phyloP scores from a whole-genome alignment of 352 stramenopile species.

The Pythium apleroticum region DNA sequence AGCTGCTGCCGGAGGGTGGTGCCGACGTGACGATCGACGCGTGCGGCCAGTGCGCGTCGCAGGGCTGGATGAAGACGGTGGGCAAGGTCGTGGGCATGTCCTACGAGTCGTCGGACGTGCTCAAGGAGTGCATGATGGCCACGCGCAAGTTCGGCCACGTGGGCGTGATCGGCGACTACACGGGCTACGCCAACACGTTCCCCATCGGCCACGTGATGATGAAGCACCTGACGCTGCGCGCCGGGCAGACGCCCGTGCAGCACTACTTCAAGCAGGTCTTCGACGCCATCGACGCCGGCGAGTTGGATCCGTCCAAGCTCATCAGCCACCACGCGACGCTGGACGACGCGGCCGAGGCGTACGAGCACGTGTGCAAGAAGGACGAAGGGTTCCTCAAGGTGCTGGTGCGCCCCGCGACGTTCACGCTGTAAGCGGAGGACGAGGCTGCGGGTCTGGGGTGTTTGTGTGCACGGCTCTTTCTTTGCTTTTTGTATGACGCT shows the following conservation, averaged over 20 bases:
- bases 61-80: constrained; percentile 43
- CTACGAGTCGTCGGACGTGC: constrained; percentile 47
- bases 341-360: constrained; percentile 54
- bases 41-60: constrained; percentile 33
- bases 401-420: constrained; percentile 35
- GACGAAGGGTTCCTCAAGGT: constrained; percentile 64
- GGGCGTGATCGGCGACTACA: constrained; percentile 57
- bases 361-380: constrained; percentile 55
- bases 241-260: constrained; percentile 48
- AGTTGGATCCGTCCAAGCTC: constrained; percentile 53
- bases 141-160: constrained; percentile 62
- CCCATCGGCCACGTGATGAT: constrained; percentile 61
- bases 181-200: constrained; percentile 40
- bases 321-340: constrained; percentile 58
- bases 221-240: constrained; percentile 58
- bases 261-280: constrained; percentile 63
- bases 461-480: neutral
- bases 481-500: neutral
- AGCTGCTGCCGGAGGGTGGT: constrained; percentile 47
- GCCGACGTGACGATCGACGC: constrained; percentile 63
- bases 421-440: neutral
- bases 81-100: constrained; percentile 56
- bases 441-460: neutral
- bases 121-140: constrained; percentile 62
- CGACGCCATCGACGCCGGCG: constrained; percentile 48